Percentiles rank a stretch among this genome's conserved stretches.
phyloP scores from a whole-genome alignment of 2,329 filamentous ascomycete species.

The Taxawa tesnikishii region DNA sequence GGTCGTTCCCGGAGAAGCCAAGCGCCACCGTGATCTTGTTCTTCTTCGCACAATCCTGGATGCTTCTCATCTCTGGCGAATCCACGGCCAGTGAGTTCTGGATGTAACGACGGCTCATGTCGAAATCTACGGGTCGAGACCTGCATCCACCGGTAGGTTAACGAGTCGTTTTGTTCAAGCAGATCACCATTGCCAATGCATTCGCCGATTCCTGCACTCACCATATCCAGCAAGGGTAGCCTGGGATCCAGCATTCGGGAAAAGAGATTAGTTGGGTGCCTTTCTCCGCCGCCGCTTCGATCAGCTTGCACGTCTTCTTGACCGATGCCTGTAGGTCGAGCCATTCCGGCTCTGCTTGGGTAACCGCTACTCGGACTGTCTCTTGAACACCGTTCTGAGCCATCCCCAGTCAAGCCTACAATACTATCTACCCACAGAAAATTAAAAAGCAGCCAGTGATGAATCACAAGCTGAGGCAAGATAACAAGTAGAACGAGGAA shows the following conservation, averaged over 20 bases:
- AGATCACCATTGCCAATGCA: too few species aligned
- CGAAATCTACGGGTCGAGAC: conserved; percentile 28
- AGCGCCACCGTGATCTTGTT: conserved; percentile 23
- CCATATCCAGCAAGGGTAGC: conserved; percentile 36
- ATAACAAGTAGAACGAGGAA: too few species aligned
- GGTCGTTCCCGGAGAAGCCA: conserved; percentile 26
- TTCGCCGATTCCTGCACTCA: conserved; percentile 12
- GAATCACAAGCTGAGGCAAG: too few species aligned
- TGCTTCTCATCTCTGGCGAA: conserved; percentile 30
- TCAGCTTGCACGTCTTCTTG: conserved; percentile 44
- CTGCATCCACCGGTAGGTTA: conserved; percentile 13
- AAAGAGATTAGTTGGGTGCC: conserved; percentile 42
- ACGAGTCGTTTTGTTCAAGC: conserved; percentile 5
- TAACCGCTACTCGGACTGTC: conserved; percentile 30
- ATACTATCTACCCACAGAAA: too few species aligned
- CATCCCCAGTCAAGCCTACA: too few species aligned
- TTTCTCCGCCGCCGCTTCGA: conserved; percentile 41
- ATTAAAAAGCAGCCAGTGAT: too few species aligned
- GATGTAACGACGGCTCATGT: conserved; percentile 27
- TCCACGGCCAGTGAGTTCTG: conserved; percentile 29
- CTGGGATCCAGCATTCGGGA: conserved; percentile 33
- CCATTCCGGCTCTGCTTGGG: conserved; percentile 49
- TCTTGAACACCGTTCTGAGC: too few species aligned
- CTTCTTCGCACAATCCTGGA: conserved; percentile 22
- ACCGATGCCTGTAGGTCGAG: conserved; percentile 44